Evolutionary conservation across 495 filamentous ascomycete species (phyloP).

Genomic region (Aeminium ludgeri): DNA sequence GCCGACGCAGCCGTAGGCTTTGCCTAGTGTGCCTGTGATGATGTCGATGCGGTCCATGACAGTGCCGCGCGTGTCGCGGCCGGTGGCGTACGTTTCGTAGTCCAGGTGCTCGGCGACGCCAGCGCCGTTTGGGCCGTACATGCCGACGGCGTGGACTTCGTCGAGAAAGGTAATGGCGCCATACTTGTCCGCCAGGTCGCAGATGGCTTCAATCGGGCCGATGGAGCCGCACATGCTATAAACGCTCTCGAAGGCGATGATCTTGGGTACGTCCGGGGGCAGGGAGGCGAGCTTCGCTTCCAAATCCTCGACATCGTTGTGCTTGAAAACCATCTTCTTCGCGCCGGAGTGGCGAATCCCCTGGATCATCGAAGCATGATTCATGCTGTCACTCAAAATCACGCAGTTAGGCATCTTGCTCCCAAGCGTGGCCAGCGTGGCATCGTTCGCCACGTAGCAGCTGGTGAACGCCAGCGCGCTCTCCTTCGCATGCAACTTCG

Average conservation of each 20-base stretch:
- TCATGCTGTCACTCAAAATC: constrained; percentile 84
- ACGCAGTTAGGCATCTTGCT: constrained; percentile 94
- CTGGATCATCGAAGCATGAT: constrained; percentile 99
- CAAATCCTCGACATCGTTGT: constrained; percentile 82
- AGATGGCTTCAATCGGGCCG: constrained; percentile 87
- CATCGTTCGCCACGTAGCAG: constrained; percentile 96
- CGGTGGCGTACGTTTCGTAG: constrained; percentile 68
- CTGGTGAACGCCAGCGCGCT: constrained; percentile 86
- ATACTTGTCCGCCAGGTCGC: constrained; percentile 91
- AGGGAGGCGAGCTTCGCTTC: constrained; percentile 81
- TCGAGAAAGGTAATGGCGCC: constrained; percentile 94
- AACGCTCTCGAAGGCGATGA: constrained; percentile 95
- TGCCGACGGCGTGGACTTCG: constrained; percentile 95
- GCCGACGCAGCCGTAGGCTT: constrained; percentile 94
- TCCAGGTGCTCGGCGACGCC: constrained; percentile 96
- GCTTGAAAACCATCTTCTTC: constrained; percentile 95
- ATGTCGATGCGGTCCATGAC: constrained; percentile 94
- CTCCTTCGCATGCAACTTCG: constrained; percentile 83
- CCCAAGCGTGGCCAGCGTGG: constrained; percentile 85
- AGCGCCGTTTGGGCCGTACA: constrained; percentile 94
- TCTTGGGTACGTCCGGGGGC: constrained; percentile 72
- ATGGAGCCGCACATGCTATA: constrained; percentile 99
- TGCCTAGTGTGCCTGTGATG: constrained; percentile 91
- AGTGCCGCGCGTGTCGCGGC: constrained; percentile 57
- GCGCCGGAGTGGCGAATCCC: constrained; percentile 94